phyloP scores from a whole-genome alignment of 2,329 filamentous ascomycete genomes.

The Pseudogymnoascus sp. region DNA sequence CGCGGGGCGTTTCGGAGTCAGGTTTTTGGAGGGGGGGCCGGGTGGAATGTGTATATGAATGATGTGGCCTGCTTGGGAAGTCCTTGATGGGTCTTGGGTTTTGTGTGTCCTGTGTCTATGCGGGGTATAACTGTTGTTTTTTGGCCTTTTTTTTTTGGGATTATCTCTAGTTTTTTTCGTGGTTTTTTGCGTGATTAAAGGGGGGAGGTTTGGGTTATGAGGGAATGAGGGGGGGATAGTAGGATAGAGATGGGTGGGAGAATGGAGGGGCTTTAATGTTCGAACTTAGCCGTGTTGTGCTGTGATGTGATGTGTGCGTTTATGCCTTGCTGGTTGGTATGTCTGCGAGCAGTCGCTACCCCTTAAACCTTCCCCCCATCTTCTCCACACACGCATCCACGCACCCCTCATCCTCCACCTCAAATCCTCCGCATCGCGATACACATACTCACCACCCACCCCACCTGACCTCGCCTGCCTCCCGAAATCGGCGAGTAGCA shows the following conservation, averaged over 20 bases:
- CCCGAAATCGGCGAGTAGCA: neutral
- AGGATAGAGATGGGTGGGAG: neutral
- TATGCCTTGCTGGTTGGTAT: neutral
- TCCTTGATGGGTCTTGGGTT: neutral
- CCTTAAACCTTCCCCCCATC: neutral
- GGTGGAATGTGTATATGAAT: constrained; percentile 3
- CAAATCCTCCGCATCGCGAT: neutral
- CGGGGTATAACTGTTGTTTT: neutral
- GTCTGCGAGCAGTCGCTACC: neutral
- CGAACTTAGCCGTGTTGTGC: neutral
- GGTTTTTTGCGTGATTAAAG: neutral
- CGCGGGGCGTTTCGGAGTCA: neutral
- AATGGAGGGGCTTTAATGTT: neutral
- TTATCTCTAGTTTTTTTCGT: neutral
- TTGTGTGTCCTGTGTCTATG: neutral
- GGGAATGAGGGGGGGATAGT: neutral
- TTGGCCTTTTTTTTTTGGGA: neutral
- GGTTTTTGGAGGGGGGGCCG: neutral
- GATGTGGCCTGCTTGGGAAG: neutral
- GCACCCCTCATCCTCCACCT: neutral
- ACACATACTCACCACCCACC: neutral
- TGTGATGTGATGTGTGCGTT: neutral
- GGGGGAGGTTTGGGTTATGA: neutral
- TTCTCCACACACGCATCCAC: neutral
- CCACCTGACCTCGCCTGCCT: neutral